Conservation (phyloP, 176 grass and related monocot species). For the Phoenix roebelenii region DNA sequence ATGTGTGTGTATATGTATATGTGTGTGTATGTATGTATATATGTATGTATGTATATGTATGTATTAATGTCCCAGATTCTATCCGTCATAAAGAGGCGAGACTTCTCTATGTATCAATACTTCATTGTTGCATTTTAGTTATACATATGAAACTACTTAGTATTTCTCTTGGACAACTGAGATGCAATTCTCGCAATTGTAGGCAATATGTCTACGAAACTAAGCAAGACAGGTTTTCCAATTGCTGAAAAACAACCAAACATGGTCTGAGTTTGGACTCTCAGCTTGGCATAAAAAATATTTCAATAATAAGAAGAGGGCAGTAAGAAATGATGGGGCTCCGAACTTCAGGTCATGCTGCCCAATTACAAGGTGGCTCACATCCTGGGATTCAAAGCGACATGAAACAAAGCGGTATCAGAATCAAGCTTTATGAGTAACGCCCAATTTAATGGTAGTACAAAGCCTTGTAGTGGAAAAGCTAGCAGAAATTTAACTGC, state of each 20-base stretch:
- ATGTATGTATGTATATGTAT: too few species aligned
- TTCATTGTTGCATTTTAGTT: too few species aligned
- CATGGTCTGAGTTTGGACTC: slow-evolving; percentile 38
- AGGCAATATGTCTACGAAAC: slow-evolving; percentile 32
- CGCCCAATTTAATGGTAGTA: too few species aligned
- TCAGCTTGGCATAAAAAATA: slow-evolving; percentile 33
- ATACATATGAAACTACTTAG: too few species aligned
- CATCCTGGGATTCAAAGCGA: background rate
- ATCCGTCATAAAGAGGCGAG: slow-evolving; percentile 43
- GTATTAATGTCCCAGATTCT: slow-evolving; percentile 31
- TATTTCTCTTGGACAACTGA: too few species aligned
- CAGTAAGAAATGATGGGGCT: slow-evolving; percentile 2
- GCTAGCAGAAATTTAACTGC: too few species aligned
- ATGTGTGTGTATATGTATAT: too few species aligned
- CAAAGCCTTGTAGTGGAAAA: too few species aligned
- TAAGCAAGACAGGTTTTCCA: slow-evolving; percentile 55
- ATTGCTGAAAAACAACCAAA: slow-evolving; percentile 40
- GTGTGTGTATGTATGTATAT: too few species aligned
- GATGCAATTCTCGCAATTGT: background rate
- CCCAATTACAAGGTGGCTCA: background rate
- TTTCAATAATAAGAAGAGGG: slow-evolving; percentile 6
- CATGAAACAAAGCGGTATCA: slow-evolving; percentile 4
- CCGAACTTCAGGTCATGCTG: background rate
- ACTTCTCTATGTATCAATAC: background rate
- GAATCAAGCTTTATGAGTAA: background rate